These are phyloP conservation scores for Cymbomonas tetramitiformis DNA, from an alignment of 139 green algal genomes.

Conservation along the genomic window DNA sequence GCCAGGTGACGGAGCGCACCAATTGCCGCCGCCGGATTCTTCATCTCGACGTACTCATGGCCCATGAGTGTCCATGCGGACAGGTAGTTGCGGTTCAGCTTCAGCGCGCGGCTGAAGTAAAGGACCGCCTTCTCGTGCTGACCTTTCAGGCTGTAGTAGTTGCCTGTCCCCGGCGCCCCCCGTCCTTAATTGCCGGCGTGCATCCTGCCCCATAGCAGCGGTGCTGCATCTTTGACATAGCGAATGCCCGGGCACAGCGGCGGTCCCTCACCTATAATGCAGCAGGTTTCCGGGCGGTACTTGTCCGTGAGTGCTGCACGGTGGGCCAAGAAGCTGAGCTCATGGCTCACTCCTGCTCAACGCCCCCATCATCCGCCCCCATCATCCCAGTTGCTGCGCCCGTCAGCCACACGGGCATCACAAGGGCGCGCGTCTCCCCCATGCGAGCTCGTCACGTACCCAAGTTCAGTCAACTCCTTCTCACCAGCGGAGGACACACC, in stretches of 20 bases:
- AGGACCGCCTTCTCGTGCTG: slow-evolving; percentile 62
- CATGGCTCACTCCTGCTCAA: slow-evolving; percentile 29
- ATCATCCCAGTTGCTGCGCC: too few species aligned
- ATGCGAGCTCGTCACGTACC: too few species aligned
- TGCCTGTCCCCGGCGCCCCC: slow-evolving; percentile 48
- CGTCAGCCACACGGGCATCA: too few species aligned
- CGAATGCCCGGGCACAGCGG: not conserved
- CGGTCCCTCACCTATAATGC: slow-evolving; percentile 48
- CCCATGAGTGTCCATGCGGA: slow-evolving; percentile 96
- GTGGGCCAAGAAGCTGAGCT: slow-evolving; percentile 72
- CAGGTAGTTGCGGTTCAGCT: slow-evolving; percentile 65
- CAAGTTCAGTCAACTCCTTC: too few species aligned
- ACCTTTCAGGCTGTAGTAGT: slow-evolving; percentile 90
- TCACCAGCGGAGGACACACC: too few species aligned
- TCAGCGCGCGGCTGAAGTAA: slow-evolving; percentile 81
- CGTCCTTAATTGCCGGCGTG: not conserved
- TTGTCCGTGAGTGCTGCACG: slow-evolving; percentile 54
- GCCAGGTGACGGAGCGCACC: slow-evolving; percentile 29
- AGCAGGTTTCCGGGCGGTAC: slow-evolving; percentile 83
- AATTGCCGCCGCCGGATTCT: slow-evolving; percentile 78
- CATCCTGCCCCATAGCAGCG: not conserved
- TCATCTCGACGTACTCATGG: slow-evolving; percentile 94
- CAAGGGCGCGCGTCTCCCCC: too few species aligned
- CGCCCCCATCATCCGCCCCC: too few species aligned
- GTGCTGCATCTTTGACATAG: too few species aligned